Evolutionary conservation across 2,329 filamentous ascomycete species (phyloP), one percentile per base, ranked within the genome.

Genomic region (Nemania serpens): DNA sequence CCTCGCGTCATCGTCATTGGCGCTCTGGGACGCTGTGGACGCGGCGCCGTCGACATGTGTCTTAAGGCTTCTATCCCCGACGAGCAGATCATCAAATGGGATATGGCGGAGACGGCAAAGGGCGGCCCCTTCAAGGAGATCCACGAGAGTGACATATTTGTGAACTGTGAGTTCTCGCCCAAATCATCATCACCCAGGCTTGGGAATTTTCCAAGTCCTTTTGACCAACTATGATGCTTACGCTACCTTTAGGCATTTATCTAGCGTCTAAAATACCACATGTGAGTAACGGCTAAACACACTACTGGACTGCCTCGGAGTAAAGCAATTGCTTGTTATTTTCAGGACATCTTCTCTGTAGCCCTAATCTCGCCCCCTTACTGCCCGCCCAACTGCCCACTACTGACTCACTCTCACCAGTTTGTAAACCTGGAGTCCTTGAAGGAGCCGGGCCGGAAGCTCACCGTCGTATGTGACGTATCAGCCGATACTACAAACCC

Each of bases 1-100:
- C 93, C 93, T 4, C 85, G 85, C 64, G 86, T 93, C 62, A 85
- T 98, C 62, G 88, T 97, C 55, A 94, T 97, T 66, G 94, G 94
- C 65, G 91, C 86, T 1, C 81, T 90, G n/a, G 89, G 91, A 42
- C 87, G 93, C 67, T 97, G 93, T 73, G 93, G 93, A 58, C 86
- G 84, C 47, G 94, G 94, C 63, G 93, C 93, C 18, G 88, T 94
- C 39, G 90, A 96, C 69, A 81, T 94, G 61, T 91, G 90, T 75
- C 80, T 86, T 68, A 87, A 88, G 76, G 88, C 88, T 13, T 93
- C 93, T 59, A 82, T 94, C 51, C 82, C 87, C 13, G 83, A 86
- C 20, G 82, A 86, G 68, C 84, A 89, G 70, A 89, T 97, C 70
- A 70, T 84, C 66, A 79, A 81, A 68, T 86, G 83, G 84, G 93